Conservation (phyloP, 1,284 basidiomycete species). For the Tilletia walkeri region DNA sequence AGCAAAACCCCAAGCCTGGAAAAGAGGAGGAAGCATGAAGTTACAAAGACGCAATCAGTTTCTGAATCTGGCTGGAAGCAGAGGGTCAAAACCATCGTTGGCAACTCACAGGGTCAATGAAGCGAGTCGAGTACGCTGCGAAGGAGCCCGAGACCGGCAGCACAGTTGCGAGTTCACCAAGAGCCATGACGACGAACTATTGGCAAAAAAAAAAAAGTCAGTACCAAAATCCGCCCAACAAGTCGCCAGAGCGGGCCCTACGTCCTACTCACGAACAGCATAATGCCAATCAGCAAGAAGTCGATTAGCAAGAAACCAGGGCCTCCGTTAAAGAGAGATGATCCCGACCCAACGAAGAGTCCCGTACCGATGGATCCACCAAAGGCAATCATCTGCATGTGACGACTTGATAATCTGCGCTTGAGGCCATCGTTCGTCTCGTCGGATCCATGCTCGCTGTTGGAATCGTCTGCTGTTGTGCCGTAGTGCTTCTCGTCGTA, state of each 20-base stretch:
- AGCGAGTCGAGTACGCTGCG: constrained; percentile 42
- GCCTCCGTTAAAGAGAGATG: constrained; percentile 38
- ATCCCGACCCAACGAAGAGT: constrained; percentile 47
- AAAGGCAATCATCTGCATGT: constrained; percentile 46
- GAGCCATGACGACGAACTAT: constrained; percentile 34
- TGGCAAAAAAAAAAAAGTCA: neutral
- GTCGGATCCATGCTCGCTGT: neutral
- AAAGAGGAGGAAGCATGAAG: too few species aligned
- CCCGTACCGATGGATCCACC: constrained; percentile 49
- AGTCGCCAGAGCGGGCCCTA: neutral
- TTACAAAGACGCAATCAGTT: too few species aligned
- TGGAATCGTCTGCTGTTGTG: neutral
- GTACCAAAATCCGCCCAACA: too few species aligned
- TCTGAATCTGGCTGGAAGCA: too few species aligned
- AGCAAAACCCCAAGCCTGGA: constrained; percentile 67
- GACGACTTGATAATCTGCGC: constrained; percentile 30
- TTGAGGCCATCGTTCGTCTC: constrained; percentile 20
- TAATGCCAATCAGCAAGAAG: constrained; percentile 43
- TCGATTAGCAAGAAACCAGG: constrained; percentile 44
- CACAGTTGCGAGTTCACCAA: constrained; percentile 46
- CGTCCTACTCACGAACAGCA: constrained; percentile 31
- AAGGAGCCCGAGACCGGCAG: constrained; percentile 50
- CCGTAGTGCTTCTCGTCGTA: constrained; percentile 6
- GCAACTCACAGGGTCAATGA: constrained; percentile 60
- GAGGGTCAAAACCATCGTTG: too few species aligned